phyloP scores from a whole-genome alignment of 208 protist genomes.

The Trypanosoma platydactyli region DNA sequence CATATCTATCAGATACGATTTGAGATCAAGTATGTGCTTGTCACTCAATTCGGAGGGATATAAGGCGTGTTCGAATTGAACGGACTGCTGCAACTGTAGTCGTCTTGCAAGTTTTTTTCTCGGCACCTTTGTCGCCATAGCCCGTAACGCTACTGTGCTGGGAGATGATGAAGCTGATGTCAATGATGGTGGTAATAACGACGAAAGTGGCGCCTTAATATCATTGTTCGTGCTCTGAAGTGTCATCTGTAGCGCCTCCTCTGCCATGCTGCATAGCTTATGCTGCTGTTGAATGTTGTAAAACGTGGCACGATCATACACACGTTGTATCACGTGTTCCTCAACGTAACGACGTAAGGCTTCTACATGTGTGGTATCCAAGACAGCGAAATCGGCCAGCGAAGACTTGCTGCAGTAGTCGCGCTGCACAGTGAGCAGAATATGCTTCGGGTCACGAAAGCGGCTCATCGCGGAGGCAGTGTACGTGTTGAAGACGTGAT shows the following conservation, averaged over 20 bases:
- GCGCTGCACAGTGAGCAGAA: constrained; percentile 64
- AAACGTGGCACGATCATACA: constrained; percentile 73
- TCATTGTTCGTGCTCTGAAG: constrained; percentile 39
- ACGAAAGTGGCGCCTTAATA: constrained; percentile 22
- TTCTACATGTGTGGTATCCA: constrained; percentile 72
- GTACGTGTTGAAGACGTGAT: constrained; percentile 84
- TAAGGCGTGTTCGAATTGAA: constrained; percentile 82
- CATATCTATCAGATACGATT: constrained; percentile 76
- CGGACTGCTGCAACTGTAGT: constrained; percentile 38
- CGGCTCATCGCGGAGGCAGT: constrained; percentile 76
- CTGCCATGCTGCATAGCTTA: constrained; percentile 48
- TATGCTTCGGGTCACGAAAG: constrained; percentile 53
- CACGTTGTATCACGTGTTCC: constrained; percentile 69
- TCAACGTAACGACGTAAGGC: constrained; percentile 60
- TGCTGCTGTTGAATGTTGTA: constrained; percentile 66
- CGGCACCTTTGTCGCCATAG: not conserved
- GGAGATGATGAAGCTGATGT: no score
- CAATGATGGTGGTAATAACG: constrained; percentile 8
- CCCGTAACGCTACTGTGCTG: constrained; percentile 27
- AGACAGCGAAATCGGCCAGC: constrained; percentile 73
- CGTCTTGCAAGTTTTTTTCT: constrained; percentile 20
- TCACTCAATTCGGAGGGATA: constrained; percentile 76
- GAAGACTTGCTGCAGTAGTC: constrained; percentile 70
- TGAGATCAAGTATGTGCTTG: constrained; percentile 83
- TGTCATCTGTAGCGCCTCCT: constrained; percentile 35